A percentile compares a stretch with the other conserved stretches of the same genome.
Evolutionary conservation across 345 rosid species (phyloP).

Genomic region (Gossypium australe): DNA sequence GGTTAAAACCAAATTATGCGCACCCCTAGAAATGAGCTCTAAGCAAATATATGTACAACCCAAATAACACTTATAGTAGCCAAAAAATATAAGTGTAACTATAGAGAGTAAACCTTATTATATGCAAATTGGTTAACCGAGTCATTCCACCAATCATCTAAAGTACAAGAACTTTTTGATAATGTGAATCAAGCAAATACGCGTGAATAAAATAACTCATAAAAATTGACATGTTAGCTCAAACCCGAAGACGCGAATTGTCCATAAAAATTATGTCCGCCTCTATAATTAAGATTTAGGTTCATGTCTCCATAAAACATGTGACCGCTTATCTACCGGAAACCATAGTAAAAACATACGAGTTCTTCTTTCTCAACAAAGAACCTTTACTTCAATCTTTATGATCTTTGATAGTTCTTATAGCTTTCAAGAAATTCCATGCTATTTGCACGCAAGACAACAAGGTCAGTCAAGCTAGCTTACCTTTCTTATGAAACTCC

Average conservation of each 20-base stretch:
- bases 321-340: background rate
- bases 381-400: background rate
- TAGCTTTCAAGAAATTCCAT: no score
- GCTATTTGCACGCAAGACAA: background rate
- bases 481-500: no score
- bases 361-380: background rate
- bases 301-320: background rate
- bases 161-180: background rate
- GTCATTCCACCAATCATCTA: background rate
- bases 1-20: no score
- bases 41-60: background rate
- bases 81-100: background rate
- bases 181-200: background rate
- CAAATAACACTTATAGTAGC: background rate
- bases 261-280: background rate
- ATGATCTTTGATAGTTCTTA: no score
- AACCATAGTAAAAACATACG: background rate
- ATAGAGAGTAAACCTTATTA: background rate
- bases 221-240: background rate
- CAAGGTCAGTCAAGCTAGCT: background rate
- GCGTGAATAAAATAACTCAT: background rate
- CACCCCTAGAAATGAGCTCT: no score
- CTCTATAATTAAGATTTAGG: background rate
- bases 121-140: background rate
- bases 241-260: background rate